Percentiles rank a stretch among this genome's conserved stretches.
These are phyloP conservation scores for Umbelopsis sp. DNA, from an alignment of 371 early-diverging fungal genomes.

Conservation along the genomic window DNA sequence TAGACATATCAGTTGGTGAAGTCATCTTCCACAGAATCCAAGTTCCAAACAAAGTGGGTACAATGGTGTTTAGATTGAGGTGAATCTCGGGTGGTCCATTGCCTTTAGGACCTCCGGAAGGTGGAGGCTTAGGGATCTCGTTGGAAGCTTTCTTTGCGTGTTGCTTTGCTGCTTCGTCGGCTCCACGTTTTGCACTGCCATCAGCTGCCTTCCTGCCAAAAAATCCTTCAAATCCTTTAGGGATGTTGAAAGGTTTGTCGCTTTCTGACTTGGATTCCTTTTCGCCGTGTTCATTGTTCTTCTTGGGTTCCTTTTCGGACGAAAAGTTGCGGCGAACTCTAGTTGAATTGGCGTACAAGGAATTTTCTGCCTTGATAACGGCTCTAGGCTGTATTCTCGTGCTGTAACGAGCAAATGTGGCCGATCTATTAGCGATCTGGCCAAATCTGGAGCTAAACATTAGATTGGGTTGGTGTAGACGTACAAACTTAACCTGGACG, in stretches of 20 bases:
- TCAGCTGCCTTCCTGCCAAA: conserved; percentile 30
- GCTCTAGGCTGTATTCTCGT: conserved; percentile 10
- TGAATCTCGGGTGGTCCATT: conserved; percentile 34
- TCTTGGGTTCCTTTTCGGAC: conserved; percentile 17
- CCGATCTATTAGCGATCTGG: conserved; percentile 19
- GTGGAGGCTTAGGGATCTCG: conserved; percentile 15
- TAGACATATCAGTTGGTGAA: conserved; percentile 49
- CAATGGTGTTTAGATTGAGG: conserved; percentile 49
- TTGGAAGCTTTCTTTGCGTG: conserved; percentile 18
- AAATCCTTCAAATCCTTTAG: conserved; percentile 50
- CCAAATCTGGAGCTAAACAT: conserved; percentile 17
- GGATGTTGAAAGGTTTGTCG: conserved; percentile 23
- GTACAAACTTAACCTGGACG: background rate
- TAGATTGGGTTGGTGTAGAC: background rate
- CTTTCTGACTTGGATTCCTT: conserved; percentile 11
- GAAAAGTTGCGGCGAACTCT: conserved; percentile 4
- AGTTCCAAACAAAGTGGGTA: conserved; percentile 53
- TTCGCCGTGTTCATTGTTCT: conserved; percentile 11
- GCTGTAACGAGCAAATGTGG: conserved; percentile 6
- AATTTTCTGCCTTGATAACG: background rate
- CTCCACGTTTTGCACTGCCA: conserved; percentile 21
- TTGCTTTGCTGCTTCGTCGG: conserved; percentile 20
- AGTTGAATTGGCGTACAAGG: background rate
- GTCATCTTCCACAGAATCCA: conserved; percentile 59
- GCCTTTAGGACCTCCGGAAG: conserved; percentile 20